Evolutionary conservation across 345 rosid genomes (phyloP), one percentile per base, ranked within the genome.

Genomic region (Noccaea bulbosa): DNA sequence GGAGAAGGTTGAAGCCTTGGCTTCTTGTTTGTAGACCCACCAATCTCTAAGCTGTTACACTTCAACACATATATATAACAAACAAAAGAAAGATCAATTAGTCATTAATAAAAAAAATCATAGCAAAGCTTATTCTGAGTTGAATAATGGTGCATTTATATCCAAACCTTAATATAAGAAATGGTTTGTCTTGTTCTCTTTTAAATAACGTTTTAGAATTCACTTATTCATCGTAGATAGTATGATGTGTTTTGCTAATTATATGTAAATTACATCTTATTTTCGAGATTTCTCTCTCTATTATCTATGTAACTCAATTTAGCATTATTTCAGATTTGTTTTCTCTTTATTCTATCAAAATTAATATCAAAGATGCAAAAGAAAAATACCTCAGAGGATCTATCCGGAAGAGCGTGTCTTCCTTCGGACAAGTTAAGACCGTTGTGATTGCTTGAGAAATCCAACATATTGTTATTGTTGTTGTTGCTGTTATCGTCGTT

Each of bases 1-100:
- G 89, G 82, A 76, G 79, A 70, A 70, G 97, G 82, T 74, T 89
- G 99, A 75, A 84, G 85, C 84, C 87, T 95, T 34, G 97, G 92
- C 81, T 90, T 95, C 91, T 95, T 95, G 58, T 76, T 76, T 39
- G 72, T 71, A 76, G 88, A 78, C 79, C 91, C 98, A 72, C 92
- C 96, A 70, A 72, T 82, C 57, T 78, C 85, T 69, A 70, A 74
- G 87, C 98, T 86, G 78, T 88, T 86, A 79, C 92, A 81, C 99
- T 95, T 35, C 71, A 74, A 14, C 49, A 11, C 9, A 50, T 48
- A 40, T 43, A 45, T 45, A 69, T 54, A 57, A 63, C 27, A 64
- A 11, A 69, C 55, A 63, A 48, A 56, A 30, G 39, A 59, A 51
- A 67, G 10, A 59, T 58, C 56, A 63, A 20, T 38, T 54, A 56